Base-by-base conservation (phyloP, 2,329 filamentous ascomycete species). In the Mycosphaerella sp. region DNA sequence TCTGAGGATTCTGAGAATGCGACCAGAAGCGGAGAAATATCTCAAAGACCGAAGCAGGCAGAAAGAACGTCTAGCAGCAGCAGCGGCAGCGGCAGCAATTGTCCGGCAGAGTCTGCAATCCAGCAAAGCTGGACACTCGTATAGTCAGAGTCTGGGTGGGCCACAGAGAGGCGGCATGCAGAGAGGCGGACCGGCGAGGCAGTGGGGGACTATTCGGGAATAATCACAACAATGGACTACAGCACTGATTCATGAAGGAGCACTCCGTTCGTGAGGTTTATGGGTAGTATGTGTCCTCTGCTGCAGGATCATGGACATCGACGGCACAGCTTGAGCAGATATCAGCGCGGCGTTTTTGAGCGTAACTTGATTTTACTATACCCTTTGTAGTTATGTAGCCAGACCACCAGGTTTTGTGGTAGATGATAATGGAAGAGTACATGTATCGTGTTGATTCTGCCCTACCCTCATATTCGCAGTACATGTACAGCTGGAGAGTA, bases 21-120 rank as follows among this genome's bases (percentile, higher is more conserved):
- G 93, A 41, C 89, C 89, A 2, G 93, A 97, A 72, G 93, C 93
- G 2, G 79, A 84, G 43, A 75, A 80, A 30, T 98, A 98, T 70
- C 76, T 98, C 54, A 88, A 87, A 64, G 91, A 97, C 69, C 78
- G 93, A 37, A 90, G 89, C 66, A 79, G 93, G 58, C 93, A 98
- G 68, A 95, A 95, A 75, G 93, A 97, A 73, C 79, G 93, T 58
- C 81, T 96, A 65, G 88, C 89, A 4, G 90, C 91, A 1, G 85
- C 89, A 5, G 88, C 89, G 14, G 91, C 91, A 0, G 93, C 93
- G 3, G 90, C 95, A 64, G 82, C 90, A 70, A 98, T 98, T 71
- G 91, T 98, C 48, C 82, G 86, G 67, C 90, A 96, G 73, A 97
- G 91, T 71, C 79, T 95, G 52, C 79, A 81, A 66, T 75, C 79